Base-by-base conservation (phyloP, 495 filamentous ascomycete species). In the Aspergillus nidulans region DNA sequence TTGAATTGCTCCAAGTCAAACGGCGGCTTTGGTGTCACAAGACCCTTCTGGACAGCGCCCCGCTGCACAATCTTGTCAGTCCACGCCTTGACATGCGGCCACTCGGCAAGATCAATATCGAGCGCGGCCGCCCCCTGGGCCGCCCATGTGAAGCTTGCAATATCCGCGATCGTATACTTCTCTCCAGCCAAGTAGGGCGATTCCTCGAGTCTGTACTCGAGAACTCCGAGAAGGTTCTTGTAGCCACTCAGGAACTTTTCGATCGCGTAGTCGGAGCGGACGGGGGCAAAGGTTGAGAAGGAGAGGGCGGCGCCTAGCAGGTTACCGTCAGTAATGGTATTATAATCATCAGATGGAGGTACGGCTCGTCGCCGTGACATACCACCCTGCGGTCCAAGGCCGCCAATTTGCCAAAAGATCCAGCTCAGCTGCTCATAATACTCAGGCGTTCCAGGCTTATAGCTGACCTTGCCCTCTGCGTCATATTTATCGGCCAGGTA, bases 401-500 rank as follows among this genome's bases (percentile, higher is more conserved):
- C 72, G 9, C 63, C 68, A 61, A 73, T 72, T 59, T 75, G 68
- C 59, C 71, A 80, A 52, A 74, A 65, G 9, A 80, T 23, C 76
- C 77, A 80, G 34, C 67, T 69, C 3, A 75, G 52, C 60, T 74
- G 69, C 62, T 78, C 74, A 47, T 67, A 67, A 48, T 76, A 69
- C 41, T 78, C 71, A 4, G 69, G 60, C 6, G 70, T 67, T 23
- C 72, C 74, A 7, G 69, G 69, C 3, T 65, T 56, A 38, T 77
- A 79, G 52, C 66, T 72, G 36, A 80, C 71, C 52, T 67, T 72
- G 21, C 73, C 55, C 3, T 77, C 66, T 12, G 63, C 65, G 43
- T 81, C 77, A 51, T 79, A 80, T 45, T 68, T 70, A 21, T 73
- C 69, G 21, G 62, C 65, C 15, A 81, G 71, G 47, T 80, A 81